A percentile compares a stretch with the other conserved stretches of the same genome.
phyloP scores from a whole-genome alignment of 139 green algal genomes.

The Chlorokybus atmophyticus region DNA sequence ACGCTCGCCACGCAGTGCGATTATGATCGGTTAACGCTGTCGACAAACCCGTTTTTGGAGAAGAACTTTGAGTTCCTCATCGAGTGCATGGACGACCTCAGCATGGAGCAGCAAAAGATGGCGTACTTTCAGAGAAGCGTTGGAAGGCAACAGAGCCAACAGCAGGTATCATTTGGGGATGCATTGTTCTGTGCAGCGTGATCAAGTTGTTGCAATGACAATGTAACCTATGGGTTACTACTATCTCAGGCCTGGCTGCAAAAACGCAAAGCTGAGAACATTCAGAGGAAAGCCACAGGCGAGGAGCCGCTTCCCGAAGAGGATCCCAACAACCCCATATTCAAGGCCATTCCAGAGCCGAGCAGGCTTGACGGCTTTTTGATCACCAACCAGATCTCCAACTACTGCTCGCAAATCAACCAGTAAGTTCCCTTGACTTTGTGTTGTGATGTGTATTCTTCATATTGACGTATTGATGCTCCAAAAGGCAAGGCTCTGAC shows the following conservation, averaged over 20 bases:
- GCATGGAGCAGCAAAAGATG: slow-evolving; percentile 45
- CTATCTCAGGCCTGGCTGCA: slow-evolving; percentile 74
- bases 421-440: slow-evolving; percentile 4
- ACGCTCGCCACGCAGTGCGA: slow-evolving; percentile 31
- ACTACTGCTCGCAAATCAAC: slow-evolving; percentile 37
- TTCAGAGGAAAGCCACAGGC: slow-evolving; percentile 44
- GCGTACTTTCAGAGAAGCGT: slow-evolving; percentile 59
- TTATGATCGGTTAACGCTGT: slow-evolving; percentile 64
- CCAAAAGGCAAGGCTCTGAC: slow-evolving; percentile 1
- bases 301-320: slow-evolving; percentile 92
- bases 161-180: no score
- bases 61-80: slow-evolving; percentile 75
- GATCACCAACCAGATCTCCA: slow-evolving; percentile 46
- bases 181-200: no score
- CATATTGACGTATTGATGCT: not conserved
- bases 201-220: no score
- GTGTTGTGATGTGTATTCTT: slow-evolving; percentile 1
- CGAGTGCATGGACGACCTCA: slow-evolving; percentile 88
- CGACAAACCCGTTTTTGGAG: slow-evolving; percentile 58
- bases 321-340: slow-evolving; percentile 58
- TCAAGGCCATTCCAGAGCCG: slow-evolving; percentile 79
- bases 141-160: slow-evolving; percentile 50
- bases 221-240: no score
- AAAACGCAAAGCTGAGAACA: slow-evolving; percentile 76
- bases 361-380: slow-evolving; percentile 76